These are phyloP conservation scores for Lentinula lateritia DNA, from an alignment of 768 basidiomycete species.

Conservation along the genomic window DNA sequence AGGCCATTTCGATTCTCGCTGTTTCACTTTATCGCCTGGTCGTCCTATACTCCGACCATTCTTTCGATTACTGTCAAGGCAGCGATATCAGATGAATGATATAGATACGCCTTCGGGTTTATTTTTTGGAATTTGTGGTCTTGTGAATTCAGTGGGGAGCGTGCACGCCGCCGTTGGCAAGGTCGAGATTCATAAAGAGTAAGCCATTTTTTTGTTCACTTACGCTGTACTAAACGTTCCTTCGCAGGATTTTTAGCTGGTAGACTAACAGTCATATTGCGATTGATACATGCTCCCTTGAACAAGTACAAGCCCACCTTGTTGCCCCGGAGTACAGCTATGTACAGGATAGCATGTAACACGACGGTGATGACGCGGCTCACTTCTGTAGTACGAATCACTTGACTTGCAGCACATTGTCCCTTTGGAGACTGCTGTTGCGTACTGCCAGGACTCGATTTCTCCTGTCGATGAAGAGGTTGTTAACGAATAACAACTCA, in stretches of 20 bases:
- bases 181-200: slow-evolving; percentile 31
- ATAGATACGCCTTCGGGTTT: slow-evolving; percentile 29
- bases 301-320: no score
- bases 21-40: slow-evolving; percentile 31
- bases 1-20: slow-evolving; percentile 21
- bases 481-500: no score
- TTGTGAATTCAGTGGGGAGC: slow-evolving; percentile 25
- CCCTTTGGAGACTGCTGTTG: no score
- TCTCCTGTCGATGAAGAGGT: no score
- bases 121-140: slow-evolving; percentile 38
- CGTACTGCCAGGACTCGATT: no score
- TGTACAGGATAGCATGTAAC: no score
- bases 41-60: slow-evolving; percentile 34
- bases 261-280: background rate
- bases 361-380: no score
- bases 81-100: slow-evolving; percentile 15
- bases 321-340: no score
- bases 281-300: no score
- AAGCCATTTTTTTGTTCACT: background rate
- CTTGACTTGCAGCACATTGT: no score
- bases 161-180: slow-evolving; percentile 26
- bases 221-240: background rate
- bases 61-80: slow-evolving; percentile 23
- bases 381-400: no score
- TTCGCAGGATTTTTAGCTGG: background rate